phyloP scores from a whole-genome alignment of 2,329 filamentous ascomycete genomes.

The Ophiosphaerella herpotricha region DNA sequence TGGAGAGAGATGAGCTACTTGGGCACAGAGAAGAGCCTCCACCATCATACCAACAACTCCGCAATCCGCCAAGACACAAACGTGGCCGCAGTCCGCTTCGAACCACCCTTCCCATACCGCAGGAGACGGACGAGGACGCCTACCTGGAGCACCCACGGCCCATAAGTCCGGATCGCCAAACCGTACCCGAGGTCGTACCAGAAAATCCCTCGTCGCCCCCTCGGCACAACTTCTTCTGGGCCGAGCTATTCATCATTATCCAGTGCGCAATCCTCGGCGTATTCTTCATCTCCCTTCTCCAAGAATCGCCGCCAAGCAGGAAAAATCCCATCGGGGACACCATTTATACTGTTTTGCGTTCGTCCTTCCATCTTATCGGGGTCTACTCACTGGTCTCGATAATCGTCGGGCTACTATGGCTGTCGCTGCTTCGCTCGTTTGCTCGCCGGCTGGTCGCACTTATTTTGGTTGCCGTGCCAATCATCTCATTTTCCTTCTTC shows the following conservation, averaged over 20 bases:
- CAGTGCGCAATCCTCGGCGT: constrained; percentile 84
- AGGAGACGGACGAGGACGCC: constrained; percentile 58
- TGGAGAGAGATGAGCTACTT: constrained; percentile 40
- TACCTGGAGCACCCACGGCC: constrained; percentile 50
- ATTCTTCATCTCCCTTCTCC: constrained; percentile 85
- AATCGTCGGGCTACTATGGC: constrained; percentile 86
- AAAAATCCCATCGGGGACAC: constrained; percentile 85
- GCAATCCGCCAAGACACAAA: constrained; percentile 49
- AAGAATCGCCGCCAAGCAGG: constrained; percentile 73
- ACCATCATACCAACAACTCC: constrained; percentile 63
- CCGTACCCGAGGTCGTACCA: constrained; percentile 62
- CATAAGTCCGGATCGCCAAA: constrained; percentile 57
- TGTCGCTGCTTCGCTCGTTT: constrained; percentile 85
- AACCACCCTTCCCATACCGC: constrained; percentile 47
- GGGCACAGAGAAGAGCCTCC: constrained; percentile 55
- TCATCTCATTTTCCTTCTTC: constrained; percentile 86
- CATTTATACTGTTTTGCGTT: constrained; percentile 85
- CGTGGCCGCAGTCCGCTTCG: constrained; percentile 50
- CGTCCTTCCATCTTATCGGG: constrained; percentile 86
- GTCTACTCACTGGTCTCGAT: constrained; percentile 91
- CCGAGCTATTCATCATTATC: constrained; percentile 84
- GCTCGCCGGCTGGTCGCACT: constrained; percentile 80
- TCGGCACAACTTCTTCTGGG: constrained; percentile 88
- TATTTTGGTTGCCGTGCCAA: constrained; percentile 81
- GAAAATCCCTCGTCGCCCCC: constrained; percentile 48